These are phyloP conservation scores for Epichloe glyceriae DNA, from an alignment of 2,329 filamentous ascomycete species.

Conservation along the genomic window DNA sequence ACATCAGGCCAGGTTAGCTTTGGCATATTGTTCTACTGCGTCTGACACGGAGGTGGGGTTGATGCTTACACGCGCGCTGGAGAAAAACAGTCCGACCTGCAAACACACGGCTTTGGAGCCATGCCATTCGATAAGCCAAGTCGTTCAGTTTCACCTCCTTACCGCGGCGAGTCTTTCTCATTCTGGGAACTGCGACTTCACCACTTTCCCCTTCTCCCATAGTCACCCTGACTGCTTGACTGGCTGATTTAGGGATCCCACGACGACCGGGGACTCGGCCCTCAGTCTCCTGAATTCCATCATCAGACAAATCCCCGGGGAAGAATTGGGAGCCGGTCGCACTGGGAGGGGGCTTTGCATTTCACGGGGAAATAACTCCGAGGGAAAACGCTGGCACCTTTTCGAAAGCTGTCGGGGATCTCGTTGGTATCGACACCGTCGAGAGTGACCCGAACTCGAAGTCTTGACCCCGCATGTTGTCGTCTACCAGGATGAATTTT, in stretches of 20 bases:
- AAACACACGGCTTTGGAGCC: constrained; percentile 89
- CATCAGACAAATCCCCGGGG: constrained; percentile 48
- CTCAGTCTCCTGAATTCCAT: constrained; percentile 38
- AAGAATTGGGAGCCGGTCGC: constrained; percentile 66
- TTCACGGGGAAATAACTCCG: constrained; percentile 82
- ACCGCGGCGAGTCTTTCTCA: constrained; percentile 53
- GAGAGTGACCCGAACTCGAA: constrained; percentile 85
- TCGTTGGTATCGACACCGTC: constrained; percentile 89
- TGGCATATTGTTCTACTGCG: too few relatives aligned
- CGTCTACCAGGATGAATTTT: constrained; percentile 94
- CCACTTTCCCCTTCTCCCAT: constrained; percentile 55
- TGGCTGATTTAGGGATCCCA: constrained; percentile 18
- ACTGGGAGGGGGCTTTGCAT: constrained; percentile 78
- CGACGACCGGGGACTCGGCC: constrained; percentile 28
- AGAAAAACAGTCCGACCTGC: constrained; percentile 75
- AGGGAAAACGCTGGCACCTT: constrained; percentile 78
- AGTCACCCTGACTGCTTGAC: constrained; percentile 45
- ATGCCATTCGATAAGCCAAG: constrained; percentile 87
- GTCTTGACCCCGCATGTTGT: constrained; percentile 65
- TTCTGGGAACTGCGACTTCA: constrained; percentile 62
- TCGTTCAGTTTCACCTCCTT: constrained; percentile 91
- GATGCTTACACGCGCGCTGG: constrained; percentile 72
- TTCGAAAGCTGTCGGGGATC: constrained; percentile 90
- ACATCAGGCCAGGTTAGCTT: neutral
- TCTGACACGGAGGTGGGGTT: neutral